phyloP scores from a whole-genome alignment of 768 basidiomycete genomes.

The Russula vinacea region DNA sequence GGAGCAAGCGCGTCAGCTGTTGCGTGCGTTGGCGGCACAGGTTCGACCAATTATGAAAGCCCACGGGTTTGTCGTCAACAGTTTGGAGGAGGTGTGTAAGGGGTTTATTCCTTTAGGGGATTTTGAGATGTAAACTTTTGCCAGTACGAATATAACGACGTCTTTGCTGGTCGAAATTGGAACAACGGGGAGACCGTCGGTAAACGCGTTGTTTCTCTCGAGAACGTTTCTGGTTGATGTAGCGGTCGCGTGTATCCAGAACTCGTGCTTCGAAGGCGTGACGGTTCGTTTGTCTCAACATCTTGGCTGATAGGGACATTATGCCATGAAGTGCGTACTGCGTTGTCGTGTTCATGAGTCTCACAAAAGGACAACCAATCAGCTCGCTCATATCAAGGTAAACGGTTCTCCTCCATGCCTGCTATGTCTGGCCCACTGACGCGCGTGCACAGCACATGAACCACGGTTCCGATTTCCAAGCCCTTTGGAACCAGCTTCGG shows the following conservation, averaged over 20 bases:
- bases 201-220: constrained; percentile 34
- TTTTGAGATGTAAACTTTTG: background rate
- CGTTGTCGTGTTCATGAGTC: background rate
- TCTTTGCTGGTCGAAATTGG: constrained; percentile 85
- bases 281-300: constrained; percentile 59
- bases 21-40: constrained; percentile 79
- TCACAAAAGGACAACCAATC: background rate
- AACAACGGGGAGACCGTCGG: constrained; percentile 78
- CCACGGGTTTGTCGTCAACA: constrained; percentile 73
- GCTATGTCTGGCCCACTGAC: background rate
- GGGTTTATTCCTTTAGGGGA: background rate
- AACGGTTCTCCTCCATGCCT: constrained; percentile 10
- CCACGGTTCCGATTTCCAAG: constrained; percentile 73
- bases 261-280: constrained; percentile 62
- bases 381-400: constrained; percentile 85
- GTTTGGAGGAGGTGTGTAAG: constrained; percentile 70
- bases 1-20: constrained; percentile 65
- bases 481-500: constrained; percentile 64
- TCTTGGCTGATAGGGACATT: constrained; percentile 72
- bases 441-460: constrained; percentile 61
- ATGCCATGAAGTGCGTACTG: constrained; percentile 72
- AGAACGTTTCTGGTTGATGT: background rate
- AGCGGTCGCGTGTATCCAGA: constrained; percentile 44
- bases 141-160: constrained; percentile 73
- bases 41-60: constrained; percentile 80